Percentiles rank a stretch among this genome's conserved stretches.
phyloP scores from a whole-genome alignment of 2,329 filamentous ascomycete genomes.

The Knoxdaviesia proteae region DNA sequence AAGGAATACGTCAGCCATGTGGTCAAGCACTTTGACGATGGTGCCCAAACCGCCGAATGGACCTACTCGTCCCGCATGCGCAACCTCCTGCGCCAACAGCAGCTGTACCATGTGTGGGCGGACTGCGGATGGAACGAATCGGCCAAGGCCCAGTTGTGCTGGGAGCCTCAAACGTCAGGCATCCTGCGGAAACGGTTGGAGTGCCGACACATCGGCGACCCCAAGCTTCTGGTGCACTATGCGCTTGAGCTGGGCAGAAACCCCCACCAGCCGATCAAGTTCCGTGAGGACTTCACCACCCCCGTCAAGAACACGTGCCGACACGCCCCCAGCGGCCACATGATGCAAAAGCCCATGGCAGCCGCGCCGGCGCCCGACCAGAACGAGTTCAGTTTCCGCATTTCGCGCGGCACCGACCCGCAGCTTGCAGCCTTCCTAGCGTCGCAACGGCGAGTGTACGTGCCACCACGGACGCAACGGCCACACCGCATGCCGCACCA shows the following conservation, averaged over 20 bases:
- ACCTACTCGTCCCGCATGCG: slow-evolving; percentile 22
- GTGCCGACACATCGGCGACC: slow-evolving; percentile 20
- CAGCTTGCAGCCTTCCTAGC: slow-evolving; percentile 15
- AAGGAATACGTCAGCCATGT: slow-evolving; percentile 25
- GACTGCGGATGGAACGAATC: slow-evolving; percentile 14
- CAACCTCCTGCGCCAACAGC: slow-evolving; percentile 20
- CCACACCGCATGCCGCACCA: slow-evolving; percentile 1
- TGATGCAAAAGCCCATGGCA: slow-evolving; percentile 6
- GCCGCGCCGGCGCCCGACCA: slow-evolving; percentile 2
- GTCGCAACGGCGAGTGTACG: slow-evolving; percentile 14
- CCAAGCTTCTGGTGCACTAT: slow-evolving; percentile 17
- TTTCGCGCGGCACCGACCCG: slow-evolving; percentile 14
- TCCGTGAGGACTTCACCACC: slow-evolving; percentile 14
- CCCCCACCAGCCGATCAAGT: slow-evolving; percentile 7
- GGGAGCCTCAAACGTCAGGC: slow-evolving; percentile 20
- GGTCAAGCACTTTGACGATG: slow-evolving; percentile 24
- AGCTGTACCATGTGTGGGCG: slow-evolving; percentile 16
- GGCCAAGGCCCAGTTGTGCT: slow-evolving; percentile 14
- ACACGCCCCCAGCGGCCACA: slow-evolving; percentile 15
- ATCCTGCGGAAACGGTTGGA: slow-evolving; percentile 22
- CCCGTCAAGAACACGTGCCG: slow-evolving; percentile 16
- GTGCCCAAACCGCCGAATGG: slow-evolving; percentile 17
- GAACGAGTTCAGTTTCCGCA: slow-evolving; percentile 16
- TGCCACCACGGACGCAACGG: slow-evolving; percentile 4
- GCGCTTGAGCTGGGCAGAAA: slow-evolving; percentile 17